Evolutionary conservation across 1,139 yeast genomes (phyloP).

Genomic region (Zygoascus hellenicus): DNA sequence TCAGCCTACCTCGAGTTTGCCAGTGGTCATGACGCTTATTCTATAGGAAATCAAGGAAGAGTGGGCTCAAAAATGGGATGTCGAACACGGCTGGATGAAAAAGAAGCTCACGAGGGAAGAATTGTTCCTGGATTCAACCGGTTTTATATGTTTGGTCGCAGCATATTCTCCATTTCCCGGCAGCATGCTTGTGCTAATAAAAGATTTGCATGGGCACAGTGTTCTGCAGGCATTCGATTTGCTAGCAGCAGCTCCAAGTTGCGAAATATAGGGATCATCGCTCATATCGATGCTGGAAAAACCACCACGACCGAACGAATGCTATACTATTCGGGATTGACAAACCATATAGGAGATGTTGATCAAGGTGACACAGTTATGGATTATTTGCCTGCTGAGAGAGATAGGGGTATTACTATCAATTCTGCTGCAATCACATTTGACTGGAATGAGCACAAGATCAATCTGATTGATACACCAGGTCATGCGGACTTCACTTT

Average conservation of each 20-base stretch:
- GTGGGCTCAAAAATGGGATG: too few species aligned
- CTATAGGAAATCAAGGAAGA: too few species aligned
- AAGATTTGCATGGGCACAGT: too few species aligned
- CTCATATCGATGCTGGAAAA: slow-evolving; percentile 85
- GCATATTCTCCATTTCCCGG: too few species aligned
- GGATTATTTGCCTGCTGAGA: slow-evolving; percentile 83
- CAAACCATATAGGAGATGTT: slow-evolving; percentile 79
- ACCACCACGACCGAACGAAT: slow-evolving; percentile 88
- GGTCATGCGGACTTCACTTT: slow-evolving; percentile 98
- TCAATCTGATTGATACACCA: slow-evolving; percentile 92
- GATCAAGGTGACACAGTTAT: slow-evolving; percentile 97
- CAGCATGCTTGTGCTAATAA: too few species aligned
- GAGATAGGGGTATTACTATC: slow-evolving; percentile 91
- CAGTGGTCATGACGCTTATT: neutral
- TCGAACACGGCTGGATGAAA: too few species aligned
- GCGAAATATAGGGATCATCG: slow-evolving; percentile 74
- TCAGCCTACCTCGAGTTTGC: neutral
- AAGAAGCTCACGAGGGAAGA: too few species aligned
- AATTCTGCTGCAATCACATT: slow-evolving; percentile 94
- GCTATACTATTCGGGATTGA: slow-evolving; percentile 82
- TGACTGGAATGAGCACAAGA: slow-evolving; percentile 71
- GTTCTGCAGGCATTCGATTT: too few species aligned
- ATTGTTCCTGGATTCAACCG: too few species aligned
- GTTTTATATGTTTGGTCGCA: too few species aligned
- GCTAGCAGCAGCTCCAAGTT: slow-evolving; percentile 21